These are phyloP conservation scores for Epichloe coenophiala DNA, from an alignment of 2,329 filamentous ascomycete species.

Conservation along the genomic window DNA sequence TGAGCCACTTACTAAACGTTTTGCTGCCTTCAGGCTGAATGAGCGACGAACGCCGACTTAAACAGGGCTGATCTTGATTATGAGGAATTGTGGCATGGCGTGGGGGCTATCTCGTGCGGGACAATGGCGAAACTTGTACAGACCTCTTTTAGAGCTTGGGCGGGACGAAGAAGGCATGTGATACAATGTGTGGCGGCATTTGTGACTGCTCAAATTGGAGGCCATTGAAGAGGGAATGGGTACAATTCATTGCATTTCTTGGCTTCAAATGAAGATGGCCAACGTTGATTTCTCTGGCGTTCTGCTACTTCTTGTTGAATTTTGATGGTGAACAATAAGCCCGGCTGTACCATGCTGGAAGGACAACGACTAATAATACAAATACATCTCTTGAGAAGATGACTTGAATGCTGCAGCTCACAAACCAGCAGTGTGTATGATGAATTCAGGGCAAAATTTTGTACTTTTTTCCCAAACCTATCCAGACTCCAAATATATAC, in stretches of 20 bases:
- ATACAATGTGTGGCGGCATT: neutral
- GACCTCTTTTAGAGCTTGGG: neutral
- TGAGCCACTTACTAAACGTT: conserved; percentile 50
- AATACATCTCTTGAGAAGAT: too few species aligned
- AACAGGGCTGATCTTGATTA: neutral
- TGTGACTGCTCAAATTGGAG: neutral
- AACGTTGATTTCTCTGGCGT: too few species aligned
- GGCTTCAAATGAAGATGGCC: too few species aligned
- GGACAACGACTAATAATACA: too few species aligned
- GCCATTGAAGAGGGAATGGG: neutral
- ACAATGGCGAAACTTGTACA: neutral
- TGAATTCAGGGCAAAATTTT: conserved; percentile 1
- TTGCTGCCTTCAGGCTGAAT: conserved; percentile 53
- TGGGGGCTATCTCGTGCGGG: neutral
- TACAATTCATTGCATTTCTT: neutral
- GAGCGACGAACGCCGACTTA: conserved; percentile 16
- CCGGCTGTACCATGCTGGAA: too few species aligned
- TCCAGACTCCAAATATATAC: conserved; percentile 13
- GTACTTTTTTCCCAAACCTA: conserved; percentile 2
- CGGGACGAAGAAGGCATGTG: neutral
- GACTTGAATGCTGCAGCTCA: too few species aligned
- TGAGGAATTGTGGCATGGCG: neutral
- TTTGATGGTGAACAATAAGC: too few species aligned
- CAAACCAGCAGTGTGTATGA: too few species aligned
- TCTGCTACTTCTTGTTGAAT: too few species aligned